phyloP scores from a whole-genome alignment of 305 asterid genomes.

The Coffea humblotiana region DNA sequence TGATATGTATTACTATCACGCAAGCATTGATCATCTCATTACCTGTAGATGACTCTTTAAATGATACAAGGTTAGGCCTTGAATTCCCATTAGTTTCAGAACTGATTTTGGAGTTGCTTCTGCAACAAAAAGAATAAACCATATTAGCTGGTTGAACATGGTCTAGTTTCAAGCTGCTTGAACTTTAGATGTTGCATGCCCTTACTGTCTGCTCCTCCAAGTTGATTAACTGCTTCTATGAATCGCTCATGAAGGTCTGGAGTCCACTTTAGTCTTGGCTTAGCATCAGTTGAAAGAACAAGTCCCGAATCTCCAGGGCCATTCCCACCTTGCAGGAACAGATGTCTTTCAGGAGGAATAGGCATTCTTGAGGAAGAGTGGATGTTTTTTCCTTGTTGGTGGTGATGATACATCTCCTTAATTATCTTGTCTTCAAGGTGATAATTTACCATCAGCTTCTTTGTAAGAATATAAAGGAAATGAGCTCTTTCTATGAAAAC shows the following conservation, averaged over 20 bases:
- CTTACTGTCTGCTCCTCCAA: slow-evolving; percentile 99
- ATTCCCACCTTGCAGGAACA: slow-evolving; percentile 68
- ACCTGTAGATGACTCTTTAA: slow-evolving; percentile 99
- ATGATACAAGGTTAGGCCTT: slow-evolving; percentile 91
- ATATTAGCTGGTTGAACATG: slow-evolving; percentile 29
- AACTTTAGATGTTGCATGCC: slow-evolving; percentile 7
- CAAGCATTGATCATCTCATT: slow-evolving; percentile 22
- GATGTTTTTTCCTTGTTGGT: slow-evolving; percentile 62
- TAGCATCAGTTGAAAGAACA: slow-evolving; percentile 95
- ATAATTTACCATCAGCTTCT: slow-evolving; percentile 32
- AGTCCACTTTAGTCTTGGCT: slow-evolving; percentile 99
- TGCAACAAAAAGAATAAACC: slow-evolving; percentile 39
- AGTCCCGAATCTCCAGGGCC: slow-evolving; percentile 79
- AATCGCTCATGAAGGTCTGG: slow-evolving; percentile 89
- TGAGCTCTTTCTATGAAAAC: slow-evolving; percentile 13
- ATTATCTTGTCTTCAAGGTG: slow-evolving; percentile 24
- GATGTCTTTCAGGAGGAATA: slow-evolving; percentile 57
- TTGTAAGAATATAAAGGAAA: slow-evolving; percentile 24
- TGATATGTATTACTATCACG: neutral
- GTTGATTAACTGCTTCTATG: slow-evolving; percentile 92
- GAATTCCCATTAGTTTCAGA: slow-evolving; percentile 97
- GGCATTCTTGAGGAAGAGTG: slow-evolving; percentile 66
- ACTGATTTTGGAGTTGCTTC: slow-evolving; percentile 99
- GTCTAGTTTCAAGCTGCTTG: slow-evolving; percentile 18
- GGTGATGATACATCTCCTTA: slow-evolving; percentile 73